Percentiles rank a stretch among this genome's conserved stretches.
Conservation (phyloP, 2,329 filamentous ascomycete species). For the Chaetomiaceae sp. region DNA sequence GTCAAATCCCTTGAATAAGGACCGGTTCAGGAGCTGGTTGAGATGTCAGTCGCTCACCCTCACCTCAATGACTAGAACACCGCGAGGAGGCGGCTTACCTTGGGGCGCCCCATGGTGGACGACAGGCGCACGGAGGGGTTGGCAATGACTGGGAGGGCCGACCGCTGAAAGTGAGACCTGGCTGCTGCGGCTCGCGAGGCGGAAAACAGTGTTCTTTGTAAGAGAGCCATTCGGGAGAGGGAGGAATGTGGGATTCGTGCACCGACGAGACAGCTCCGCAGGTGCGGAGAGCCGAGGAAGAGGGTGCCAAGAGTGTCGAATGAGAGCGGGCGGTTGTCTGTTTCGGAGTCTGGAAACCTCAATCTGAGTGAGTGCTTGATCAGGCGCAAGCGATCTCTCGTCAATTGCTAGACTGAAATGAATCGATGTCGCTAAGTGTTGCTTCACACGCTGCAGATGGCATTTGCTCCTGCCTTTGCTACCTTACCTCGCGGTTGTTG, state of each 20-base stretch:
- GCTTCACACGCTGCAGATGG: too few species aligned
- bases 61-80: background rate
- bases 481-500: background rate
- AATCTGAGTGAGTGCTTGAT: too few species aligned
- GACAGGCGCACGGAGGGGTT: constrained; percentile 27
- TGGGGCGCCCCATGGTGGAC: constrained; percentile 44
- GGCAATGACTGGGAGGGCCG: constrained; percentile 23
- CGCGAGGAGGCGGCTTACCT: constrained; percentile 28
- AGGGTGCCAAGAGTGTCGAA: constrained; percentile 8
- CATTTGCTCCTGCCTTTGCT: too few species aligned
- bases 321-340: background rate
- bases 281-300: constrained; percentile 7
- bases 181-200: constrained; percentile 21
- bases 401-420: too few species aligned
- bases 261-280: background rate
- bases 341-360: too few species aligned
- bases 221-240: constrained; percentile 15
- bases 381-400: too few species aligned
- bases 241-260: background rate
- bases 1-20: constrained; percentile 79
- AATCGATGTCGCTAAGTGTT: too few species aligned
- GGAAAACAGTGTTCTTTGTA: constrained; percentile 25
- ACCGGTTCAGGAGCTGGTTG: constrained; percentile 65
- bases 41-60: background rate
- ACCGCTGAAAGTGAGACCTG: constrained; percentile 27